Base-by-base conservation (phyloP, 352 stramenopile species). In the Blastocystis sp. region DNA sequence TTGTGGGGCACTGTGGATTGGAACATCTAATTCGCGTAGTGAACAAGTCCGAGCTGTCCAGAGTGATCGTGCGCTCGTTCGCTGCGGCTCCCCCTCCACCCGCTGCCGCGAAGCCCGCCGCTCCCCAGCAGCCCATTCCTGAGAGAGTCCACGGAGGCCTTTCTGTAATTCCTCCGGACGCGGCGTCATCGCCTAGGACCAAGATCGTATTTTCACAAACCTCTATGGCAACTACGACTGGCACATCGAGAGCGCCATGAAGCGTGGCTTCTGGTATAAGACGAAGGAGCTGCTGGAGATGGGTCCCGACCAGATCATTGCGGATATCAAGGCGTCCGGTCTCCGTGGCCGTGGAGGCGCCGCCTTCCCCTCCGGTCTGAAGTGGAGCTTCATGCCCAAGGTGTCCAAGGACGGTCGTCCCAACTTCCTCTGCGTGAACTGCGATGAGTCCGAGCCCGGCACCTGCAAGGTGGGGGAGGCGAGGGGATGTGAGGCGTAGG, bases 341-440 rank as follows among this genome's bases (percentile, higher is more conserved):
- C 92, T 99, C 11, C 94, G 97, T 69, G 97, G 97, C 88, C 94
- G 97, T 65, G 97, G 97, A 61, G 97, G 97, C 60, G 97, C 97
- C 62, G 97, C 96, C 3, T 99, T 99, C 90, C 97, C 97, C 11
- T 98, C 95, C 0, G 97, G 97, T 11, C 92, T 99, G 62, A 99
- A 99, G 93, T 99, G 97, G 97, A 97, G 92, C 67, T 99, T 99
- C 92, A 99, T 99, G 97, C 97, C 97, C 89, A 99, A 99, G 93
- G 90, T 93, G 41, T 93, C 89, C 90, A 48, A 52, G 21, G 96
- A 99, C 90, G 97, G 97, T 23, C 93, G 97, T 66, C 97, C 97
- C n/a, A 96, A 91, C 52, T 99, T 99, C 91, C 92, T 99, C 23
- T 96, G 99, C 23, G 96, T 99, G 28, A 99, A 99, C 91, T 96